Evolutionary conservation across 257 asterid genomes (phyloP).

Genomic region (Vinca minor): DNA sequence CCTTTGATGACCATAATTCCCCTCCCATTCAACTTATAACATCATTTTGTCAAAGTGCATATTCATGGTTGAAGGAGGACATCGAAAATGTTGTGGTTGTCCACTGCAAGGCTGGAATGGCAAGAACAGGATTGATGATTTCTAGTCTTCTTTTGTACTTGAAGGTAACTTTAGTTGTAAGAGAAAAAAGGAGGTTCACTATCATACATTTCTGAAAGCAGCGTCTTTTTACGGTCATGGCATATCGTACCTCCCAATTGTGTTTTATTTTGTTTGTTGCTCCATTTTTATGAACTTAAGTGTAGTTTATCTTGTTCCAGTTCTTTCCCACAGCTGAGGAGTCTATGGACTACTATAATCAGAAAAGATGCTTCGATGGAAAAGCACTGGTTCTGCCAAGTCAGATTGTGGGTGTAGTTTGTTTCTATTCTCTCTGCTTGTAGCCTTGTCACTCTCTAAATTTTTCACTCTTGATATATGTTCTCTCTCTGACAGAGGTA

Average conservation of each 20-base stretch:
- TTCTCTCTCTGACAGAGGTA: conserved; percentile 55
- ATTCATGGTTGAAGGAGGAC: conserved; percentile 98
- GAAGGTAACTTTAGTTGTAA: conserved; percentile 25
- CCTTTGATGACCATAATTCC: conserved; percentile 96
- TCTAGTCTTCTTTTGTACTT: conserved; percentile 90
- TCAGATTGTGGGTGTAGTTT: conserved; percentile 67
- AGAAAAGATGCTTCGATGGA: conserved; percentile 90
- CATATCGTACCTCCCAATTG: conserved; percentile 2
- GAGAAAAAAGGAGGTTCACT: not conserved
- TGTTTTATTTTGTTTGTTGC: not conserved
- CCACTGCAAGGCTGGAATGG: conserved; percentile 99
- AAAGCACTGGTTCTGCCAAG: conserved; percentile 96
- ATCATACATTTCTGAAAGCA: not conserved
- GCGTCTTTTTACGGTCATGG: not conserved
- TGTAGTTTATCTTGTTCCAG: conserved; percentile 32
- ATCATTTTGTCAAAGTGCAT: conserved; percentile 96
- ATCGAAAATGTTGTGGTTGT: conserved; percentile 97
- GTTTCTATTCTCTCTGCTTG: not conserved
- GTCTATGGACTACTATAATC: conserved; percentile 89
- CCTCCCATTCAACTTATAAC: conserved; percentile 91
- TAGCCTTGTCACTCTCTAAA: not conserved
- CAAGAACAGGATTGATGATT: conserved; percentile 98
- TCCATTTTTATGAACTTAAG: conserved; percentile 1
- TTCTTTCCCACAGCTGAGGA: conserved; percentile 98
- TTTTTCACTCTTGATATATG: not conserved